phyloP scores from a whole-genome alignment of 2,329 filamentous ascomycete genomes.

The Pyrenophora tritici-repentis region DNA sequence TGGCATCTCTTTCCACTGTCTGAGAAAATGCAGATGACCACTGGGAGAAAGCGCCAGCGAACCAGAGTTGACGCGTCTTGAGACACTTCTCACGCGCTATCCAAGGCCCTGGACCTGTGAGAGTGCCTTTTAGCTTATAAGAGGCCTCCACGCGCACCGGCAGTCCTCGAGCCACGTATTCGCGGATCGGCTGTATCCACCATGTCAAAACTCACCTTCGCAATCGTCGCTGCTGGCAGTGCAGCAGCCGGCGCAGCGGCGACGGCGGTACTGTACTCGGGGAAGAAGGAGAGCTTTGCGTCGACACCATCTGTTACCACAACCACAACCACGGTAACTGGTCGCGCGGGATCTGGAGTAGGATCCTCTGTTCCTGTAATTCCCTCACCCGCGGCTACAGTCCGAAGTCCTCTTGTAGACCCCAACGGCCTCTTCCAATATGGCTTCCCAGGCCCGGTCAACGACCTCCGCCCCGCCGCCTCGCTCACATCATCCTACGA shows the following conservation, averaged over 20 bases:
- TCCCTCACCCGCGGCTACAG: slow-evolving; percentile 30
- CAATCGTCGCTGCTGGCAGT: slow-evolving; percentile 54
- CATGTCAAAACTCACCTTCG: slow-evolving; percentile 59
- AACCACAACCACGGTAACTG: slow-evolving; percentile 43
- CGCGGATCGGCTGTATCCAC: slow-evolving; percentile 7
- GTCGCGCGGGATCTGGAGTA: slow-evolving; percentile 31
- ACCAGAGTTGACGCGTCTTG: slow-evolving; percentile 43
- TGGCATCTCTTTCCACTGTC: slow-evolving; percentile 9
- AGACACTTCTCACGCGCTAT: slow-evolving; percentile 45
- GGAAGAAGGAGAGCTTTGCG: slow-evolving; percentile 37
- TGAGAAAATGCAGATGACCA: slow-evolving; percentile 37
- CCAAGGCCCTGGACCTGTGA: slow-evolving; percentile 32
- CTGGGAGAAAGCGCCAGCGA: slow-evolving; percentile 32
- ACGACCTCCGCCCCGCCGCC: slow-evolving; percentile 76
- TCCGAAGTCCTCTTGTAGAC: slow-evolving; percentile 49
- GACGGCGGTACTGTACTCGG: slow-evolving; percentile 53
- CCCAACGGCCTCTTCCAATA: slow-evolving; percentile 59
- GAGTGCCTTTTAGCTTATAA: slow-evolving; percentile 19
- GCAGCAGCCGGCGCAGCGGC: slow-evolving; percentile 56
- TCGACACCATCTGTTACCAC: slow-evolving; percentile 38
- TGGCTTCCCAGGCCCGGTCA: slow-evolving; percentile 86
- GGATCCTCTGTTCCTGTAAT: slow-evolving; percentile 32
- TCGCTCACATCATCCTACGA: slow-evolving; percentile 89
- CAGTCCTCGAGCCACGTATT: slow-evolving; percentile 1
- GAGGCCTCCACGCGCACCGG: slow-evolving; percentile 8